Percentiles rank a stretch among this genome's conserved stretches.
These are phyloP conservation scores for Bisporella sp. DNA, from an alignment of 2,329 filamentous ascomycete genomes.

Conservation along the genomic window DNA sequence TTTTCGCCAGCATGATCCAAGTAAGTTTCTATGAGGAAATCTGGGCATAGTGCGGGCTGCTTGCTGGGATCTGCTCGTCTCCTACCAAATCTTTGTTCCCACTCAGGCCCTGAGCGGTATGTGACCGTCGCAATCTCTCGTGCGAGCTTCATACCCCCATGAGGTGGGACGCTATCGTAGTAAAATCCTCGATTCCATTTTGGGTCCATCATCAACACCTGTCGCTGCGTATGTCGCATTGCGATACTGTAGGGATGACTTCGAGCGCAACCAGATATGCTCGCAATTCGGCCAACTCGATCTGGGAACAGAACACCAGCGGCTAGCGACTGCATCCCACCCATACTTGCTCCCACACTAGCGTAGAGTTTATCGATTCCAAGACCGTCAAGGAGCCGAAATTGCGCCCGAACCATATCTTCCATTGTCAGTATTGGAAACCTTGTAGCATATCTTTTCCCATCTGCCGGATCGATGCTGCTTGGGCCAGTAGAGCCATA, in stretches of 20 bases:
- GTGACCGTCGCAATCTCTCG: constrained; percentile 97
- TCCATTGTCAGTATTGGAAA: constrained; percentile 95
- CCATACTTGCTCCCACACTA: constrained; percentile 94
- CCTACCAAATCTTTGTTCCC: constrained; percentile 91
- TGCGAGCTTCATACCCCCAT: constrained; percentile 95
- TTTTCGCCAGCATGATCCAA: constrained; percentile 97
- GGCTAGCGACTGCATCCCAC: constrained; percentile 93
- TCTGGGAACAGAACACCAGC: constrained; percentile 78
- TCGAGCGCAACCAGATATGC: constrained; percentile 86
- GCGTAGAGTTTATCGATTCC: constrained; percentile 76
- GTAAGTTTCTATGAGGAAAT: constrained; percentile 97
- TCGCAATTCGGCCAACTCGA: constrained; percentile 74
- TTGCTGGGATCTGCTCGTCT: constrained; percentile 78
- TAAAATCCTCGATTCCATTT: constrained; percentile 96
- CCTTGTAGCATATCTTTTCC: constrained; percentile 81
- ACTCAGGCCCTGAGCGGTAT: constrained; percentile 92
- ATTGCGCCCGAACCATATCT: constrained; percentile 97
- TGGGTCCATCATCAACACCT: constrained; percentile 98
- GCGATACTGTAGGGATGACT: constrained; percentile 98
- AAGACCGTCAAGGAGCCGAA: constrained; percentile 74
- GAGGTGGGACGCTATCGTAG: constrained; percentile 80
- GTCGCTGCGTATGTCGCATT: constrained; percentile 95
- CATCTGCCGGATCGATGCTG: constrained; percentile 78
- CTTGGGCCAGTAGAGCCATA: constrained; percentile 91
- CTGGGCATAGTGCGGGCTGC: constrained; percentile 88